phyloP scores from a whole-genome alignment of 257 asterid species.

The Buddleja alternifolia region DNA sequence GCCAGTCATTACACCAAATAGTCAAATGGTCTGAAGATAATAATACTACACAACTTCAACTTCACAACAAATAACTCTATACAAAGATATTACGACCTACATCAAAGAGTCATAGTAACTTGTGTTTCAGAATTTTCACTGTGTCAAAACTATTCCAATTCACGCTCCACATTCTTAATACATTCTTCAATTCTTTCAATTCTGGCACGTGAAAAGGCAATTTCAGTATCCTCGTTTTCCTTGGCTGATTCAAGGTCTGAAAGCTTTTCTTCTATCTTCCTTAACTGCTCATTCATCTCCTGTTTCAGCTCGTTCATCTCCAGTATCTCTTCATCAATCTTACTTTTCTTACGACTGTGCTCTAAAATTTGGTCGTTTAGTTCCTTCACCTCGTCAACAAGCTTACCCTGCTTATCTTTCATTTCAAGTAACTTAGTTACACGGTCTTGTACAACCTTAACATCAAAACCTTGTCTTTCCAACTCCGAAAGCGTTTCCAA shows the following conservation, averaged over 20 bases:
- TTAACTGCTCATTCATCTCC: conserved; percentile 46
- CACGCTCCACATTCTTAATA: conserved; percentile 26
- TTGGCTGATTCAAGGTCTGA: conserved; percentile 31
- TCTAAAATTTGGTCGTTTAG: conserved; percentile 35
- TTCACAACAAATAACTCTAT: too few species aligned
- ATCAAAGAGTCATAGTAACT: neutral
- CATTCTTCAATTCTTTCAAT: conserved; percentile 36
- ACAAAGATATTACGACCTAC: neutral
- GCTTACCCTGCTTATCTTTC: conserved; percentile 47
- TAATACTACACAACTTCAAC: neutral
- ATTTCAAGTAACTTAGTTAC: conserved; percentile 34
- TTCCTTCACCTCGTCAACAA: conserved; percentile 28
- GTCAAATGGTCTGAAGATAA: neutral
- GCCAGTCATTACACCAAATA: conserved; percentile 11
- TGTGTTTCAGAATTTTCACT: neutral
- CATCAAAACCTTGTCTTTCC: conserved; percentile 72
- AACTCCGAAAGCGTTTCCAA: conserved; percentile 59
- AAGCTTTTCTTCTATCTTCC: conserved; percentile 50
- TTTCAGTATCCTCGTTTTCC: conserved; percentile 42
- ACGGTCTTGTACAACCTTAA: conserved; percentile 42
- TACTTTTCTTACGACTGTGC: conserved; percentile 32
- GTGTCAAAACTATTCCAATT: conserved; percentile 34
- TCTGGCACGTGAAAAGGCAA: conserved; percentile 38
- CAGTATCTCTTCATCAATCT: conserved; percentile 44
- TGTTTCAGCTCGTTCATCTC: conserved; percentile 42